These are phyloP conservation scores for Leccinum pachyderme DNA, from an alignment of 1,284 basidiomycete genomes.

Conservation along the genomic window DNA sequence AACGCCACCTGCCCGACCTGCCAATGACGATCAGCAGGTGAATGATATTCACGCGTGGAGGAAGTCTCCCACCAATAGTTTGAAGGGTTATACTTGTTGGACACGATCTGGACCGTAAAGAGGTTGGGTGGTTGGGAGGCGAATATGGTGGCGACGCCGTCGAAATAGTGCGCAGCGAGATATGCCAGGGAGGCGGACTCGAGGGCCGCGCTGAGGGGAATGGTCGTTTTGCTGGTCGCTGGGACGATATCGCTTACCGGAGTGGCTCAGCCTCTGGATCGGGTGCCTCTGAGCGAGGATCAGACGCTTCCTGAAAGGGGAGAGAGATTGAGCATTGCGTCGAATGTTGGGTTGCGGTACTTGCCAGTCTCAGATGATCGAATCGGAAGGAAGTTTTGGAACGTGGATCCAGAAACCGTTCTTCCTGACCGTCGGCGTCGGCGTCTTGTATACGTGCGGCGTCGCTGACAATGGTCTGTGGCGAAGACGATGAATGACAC, in stretches of 20 bases:
- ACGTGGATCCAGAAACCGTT: constrained; percentile 80
- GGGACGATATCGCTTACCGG: constrained; percentile 48
- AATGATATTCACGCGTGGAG: not conserved
- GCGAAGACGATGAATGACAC: not conserved
- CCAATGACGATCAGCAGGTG: not conserved
- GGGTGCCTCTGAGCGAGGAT: constrained; percentile 61
- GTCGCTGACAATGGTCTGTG: constrained; percentile 75
- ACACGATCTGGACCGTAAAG: constrained; percentile 81
- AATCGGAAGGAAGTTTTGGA: constrained; percentile 77
- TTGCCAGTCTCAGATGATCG: constrained; percentile 77
- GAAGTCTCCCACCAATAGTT: constrained; percentile 73
- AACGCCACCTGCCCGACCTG: constrained; percentile 93
- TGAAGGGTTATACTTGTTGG: constrained; percentile 89
- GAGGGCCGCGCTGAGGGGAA: constrained; percentile 56
- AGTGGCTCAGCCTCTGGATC: constrained; percentile 70
- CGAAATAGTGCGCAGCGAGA: constrained; percentile 73
- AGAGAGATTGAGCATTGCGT: constrained; percentile 4
- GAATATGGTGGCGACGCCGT: constrained; percentile 74
- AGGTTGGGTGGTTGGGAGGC: constrained; percentile 42
- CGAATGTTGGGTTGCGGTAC: constrained; percentile 1
- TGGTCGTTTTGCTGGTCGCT: not conserved
- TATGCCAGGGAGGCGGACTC: constrained; percentile 70
- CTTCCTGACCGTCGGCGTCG: constrained; percentile 40
- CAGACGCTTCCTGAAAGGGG: constrained; percentile 67
- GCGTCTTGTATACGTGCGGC: constrained; percentile 47